Evolutionary conservation across 2,329 filamentous ascomycete genomes (phyloP), one percentile per base, ranked within the genome.

Genomic region (Colletotrichum limetticola): DNA sequence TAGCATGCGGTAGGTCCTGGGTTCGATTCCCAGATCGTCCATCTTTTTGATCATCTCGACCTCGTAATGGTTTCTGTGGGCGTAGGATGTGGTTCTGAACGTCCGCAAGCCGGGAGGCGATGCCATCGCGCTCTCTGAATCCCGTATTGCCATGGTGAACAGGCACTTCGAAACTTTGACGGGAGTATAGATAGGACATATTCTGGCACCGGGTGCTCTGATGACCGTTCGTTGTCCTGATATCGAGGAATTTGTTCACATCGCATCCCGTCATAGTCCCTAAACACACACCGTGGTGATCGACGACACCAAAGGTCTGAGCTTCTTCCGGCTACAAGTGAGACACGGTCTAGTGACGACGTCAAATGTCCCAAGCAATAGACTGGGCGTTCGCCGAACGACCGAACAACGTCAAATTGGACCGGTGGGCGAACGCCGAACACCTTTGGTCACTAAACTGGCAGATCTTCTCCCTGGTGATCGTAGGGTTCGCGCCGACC

Each of bases 11-110:
- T 67, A 68, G 69, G 69, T 72, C 69, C 69, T 53, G 69, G 69
- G 69, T 72, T 72, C 69, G 69, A 72, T 72, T 72, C 69, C 69
- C 69, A 53, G 69, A 68, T 72, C 69, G 69, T 72, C 69, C 69
- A 49, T 59, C 0, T 16, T 55, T 70, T 72, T 68, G 59, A 24
- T 3, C 2, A 3, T 16, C 5, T 28, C 19, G 6, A 19, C 3
- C 11, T 4, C 32, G 11, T 46, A 4, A 3, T 19, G 22, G 16
- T 30, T 26, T 26, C 14, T n/a, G 4, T 49, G 5, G 5, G 42
- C 16, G 19, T 22, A 11, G 37, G 2, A 19, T 19, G 5, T 42
- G 14, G 14, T 42, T 19, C 37, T 19, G 7, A 19, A 5, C 2
- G 6, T 42, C 37, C 37, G 16, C 16, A 1, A 42, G 37, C 14